Conservation (phyloP, 2,329 filamentous ascomycete species). For the Cercospora janseana region DNA sequence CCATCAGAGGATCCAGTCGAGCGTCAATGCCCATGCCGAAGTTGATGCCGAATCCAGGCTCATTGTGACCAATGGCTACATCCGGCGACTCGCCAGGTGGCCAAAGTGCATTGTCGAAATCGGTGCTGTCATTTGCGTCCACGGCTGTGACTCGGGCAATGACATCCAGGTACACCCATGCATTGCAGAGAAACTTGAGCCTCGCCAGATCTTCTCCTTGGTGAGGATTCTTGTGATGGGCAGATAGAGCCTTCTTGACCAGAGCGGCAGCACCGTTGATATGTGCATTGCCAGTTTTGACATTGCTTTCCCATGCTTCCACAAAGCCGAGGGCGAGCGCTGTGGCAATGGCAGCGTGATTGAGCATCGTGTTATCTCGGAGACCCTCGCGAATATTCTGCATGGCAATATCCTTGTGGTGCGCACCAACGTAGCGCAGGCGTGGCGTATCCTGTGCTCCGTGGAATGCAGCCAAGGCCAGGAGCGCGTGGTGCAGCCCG, state of each 20-base stretch:
- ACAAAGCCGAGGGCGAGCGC: conserved; percentile 67
- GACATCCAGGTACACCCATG: conserved; percentile 72
- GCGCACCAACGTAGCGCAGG: conserved; percentile 62
- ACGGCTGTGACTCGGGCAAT: conserved; percentile 65
- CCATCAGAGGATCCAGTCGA: conserved; percentile 69
- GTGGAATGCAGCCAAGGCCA: conserved; percentile 68
- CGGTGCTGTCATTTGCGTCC: conserved; percentile 56
- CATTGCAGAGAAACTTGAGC: conserved; percentile 67
- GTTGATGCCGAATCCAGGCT: conserved; percentile 39
- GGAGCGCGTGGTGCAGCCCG: conserved; percentile 66
- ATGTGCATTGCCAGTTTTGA: conserved; percentile 66
- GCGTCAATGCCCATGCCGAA: conserved; percentile 45
- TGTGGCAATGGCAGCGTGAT: conserved; percentile 67
- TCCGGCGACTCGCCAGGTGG: conserved; percentile 13
- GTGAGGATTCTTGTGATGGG: conserved; percentile 45
- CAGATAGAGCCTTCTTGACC: conserved; percentile 58
- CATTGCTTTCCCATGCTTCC: conserved; percentile 69
- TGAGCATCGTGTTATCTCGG: conserved; percentile 56
- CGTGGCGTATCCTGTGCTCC: conserved; percentile 57
- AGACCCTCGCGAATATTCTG: conserved; percentile 58
- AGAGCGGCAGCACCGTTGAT: conserved; percentile 65
- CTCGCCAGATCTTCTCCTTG: conserved; percentile 52
- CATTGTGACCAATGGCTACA: conserved; percentile 12
- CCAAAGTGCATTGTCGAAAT: conserved; percentile 50
- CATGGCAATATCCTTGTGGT: conserved; percentile 67